These are phyloP conservation scores for Paecilomyces formosus DNA, from an alignment of 2,329 filamentous ascomycete species.

Conservation along the genomic window DNA sequence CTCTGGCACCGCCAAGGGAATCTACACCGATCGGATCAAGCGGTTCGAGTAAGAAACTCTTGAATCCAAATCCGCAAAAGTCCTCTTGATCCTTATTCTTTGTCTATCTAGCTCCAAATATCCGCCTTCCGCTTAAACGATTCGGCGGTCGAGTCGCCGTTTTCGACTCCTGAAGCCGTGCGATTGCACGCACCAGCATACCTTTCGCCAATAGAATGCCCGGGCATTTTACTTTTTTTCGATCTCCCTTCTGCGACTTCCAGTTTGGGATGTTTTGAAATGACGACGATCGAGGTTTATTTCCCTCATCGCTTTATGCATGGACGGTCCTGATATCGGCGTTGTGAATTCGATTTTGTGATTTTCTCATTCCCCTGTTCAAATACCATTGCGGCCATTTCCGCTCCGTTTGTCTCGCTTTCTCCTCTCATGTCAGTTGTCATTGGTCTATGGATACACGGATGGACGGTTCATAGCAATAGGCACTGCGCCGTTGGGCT, in stretches of 20 bases:
- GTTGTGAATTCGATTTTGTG: background rate
- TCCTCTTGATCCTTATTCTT: constrained; percentile 8
- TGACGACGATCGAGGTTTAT: background rate
- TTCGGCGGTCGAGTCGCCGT: background rate
- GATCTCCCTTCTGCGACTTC: background rate
- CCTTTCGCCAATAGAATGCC: background rate
- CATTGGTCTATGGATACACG: background rate
- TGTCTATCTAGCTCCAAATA: background rate
- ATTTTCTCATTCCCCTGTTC: background rate
- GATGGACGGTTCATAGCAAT: background rate
- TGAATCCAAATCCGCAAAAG: constrained; percentile 28
- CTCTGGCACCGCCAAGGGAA: constrained; percentile 31
- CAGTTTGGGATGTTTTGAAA: background rate
- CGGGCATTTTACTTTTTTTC: background rate
- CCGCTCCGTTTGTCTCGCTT: background rate
- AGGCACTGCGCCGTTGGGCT: background rate
- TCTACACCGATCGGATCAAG: constrained; percentile 29
- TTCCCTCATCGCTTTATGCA: background rate
- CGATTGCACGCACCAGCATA: background rate
- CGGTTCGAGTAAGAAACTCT: constrained; percentile 19
- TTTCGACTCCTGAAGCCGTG: background rate
- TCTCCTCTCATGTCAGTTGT: background rate
- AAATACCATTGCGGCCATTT: background rate
- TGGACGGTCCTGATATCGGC: background rate
- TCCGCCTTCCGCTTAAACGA: background rate